Percentiles rank a stretch among this genome's conserved stretches.
phyloP scores from a whole-genome alignment of 768 basidiomycete genomes.

The Paxillus ammoniavirescens region DNA sequence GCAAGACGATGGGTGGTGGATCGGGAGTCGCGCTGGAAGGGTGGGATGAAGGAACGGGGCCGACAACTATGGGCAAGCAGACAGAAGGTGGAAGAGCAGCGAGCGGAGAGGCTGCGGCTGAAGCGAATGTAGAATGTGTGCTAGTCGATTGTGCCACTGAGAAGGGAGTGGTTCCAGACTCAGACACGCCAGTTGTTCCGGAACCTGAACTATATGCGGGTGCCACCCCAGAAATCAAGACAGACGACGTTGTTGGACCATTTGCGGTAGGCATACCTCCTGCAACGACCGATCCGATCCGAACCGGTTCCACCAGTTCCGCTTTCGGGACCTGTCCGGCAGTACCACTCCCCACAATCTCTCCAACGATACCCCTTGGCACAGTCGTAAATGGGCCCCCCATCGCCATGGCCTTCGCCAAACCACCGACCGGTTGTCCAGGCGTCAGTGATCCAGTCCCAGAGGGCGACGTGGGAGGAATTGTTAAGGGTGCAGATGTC shows the following conservation, averaged over 20 bases:
- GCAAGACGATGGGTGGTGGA: constrained; percentile 68
- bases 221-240: constrained; percentile 4
- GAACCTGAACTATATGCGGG: constrained; percentile 20
- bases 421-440: constrained; percentile 5
- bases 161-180: not conserved
- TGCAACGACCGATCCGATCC: not conserved
- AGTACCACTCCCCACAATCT: not conserved
- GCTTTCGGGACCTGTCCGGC: constrained; percentile 2
- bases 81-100: constrained; percentile 41
- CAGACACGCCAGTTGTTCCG: constrained; percentile 10
- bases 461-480: constrained; percentile 36
- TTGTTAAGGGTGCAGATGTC: constrained; percentile 59
- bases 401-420: not conserved
- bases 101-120: constrained; percentile 20
- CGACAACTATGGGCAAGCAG: constrained; percentile 74
- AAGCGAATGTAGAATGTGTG: constrained; percentile 13
- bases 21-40: constrained; percentile 46
- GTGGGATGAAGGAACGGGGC: constrained; percentile 65
- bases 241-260: not conserved
- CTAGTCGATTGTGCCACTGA: constrained; percentile 16
- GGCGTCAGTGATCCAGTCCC: constrained; percentile 2
- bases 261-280: constrained; percentile 1
- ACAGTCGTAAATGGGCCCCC: constrained; percentile 5
- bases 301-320: constrained; percentile 4
- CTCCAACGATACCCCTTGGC: not conserved